Evolutionary conservation across 176 grass and related monocot genomes (phyloP).

Genomic region (Cocos nucifera): DNA sequence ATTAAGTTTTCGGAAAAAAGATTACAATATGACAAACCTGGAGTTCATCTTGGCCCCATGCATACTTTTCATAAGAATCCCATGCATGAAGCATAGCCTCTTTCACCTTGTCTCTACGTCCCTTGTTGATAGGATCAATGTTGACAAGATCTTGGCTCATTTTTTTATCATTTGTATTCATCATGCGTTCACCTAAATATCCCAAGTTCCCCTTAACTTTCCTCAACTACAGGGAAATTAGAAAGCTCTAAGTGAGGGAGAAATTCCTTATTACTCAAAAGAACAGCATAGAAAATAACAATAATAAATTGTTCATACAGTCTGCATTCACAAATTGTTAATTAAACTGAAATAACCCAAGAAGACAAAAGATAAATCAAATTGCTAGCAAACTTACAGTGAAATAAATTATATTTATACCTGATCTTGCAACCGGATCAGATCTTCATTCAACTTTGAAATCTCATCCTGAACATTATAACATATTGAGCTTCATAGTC

Average conservation of each 20-base stretch:
- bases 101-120: conserved; percentile 91
- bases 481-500: background rate
- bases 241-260: no score
- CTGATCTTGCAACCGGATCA: conserved; percentile 74
- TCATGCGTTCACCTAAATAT: conserved; percentile 2
- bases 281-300: no score
- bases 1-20: background rate
- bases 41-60: conserved; percentile 97
- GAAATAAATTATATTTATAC: conserved; percentile 31
- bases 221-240: conserved; percentile 49
- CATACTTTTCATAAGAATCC: conserved; percentile 91
- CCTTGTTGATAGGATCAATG: conserved; percentile 61
- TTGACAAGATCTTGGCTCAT: conserved; percentile 32
- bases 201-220: conserved; percentile 34
- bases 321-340: no score
- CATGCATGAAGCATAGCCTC: conserved; percentile 93
- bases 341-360: background rate
- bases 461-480: conserved; percentile 62
- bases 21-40: conserved; percentile 47
- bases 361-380: background rate
- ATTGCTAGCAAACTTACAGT: background rate
- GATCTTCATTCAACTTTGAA: conserved; percentile 42
- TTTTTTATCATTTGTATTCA: conserved; percentile 23
- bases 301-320: no score
- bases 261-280: no score